These are phyloP conservation scores for Westerdykella sp. DNA, from an alignment of 2,329 filamentous ascomycete genomes.

Conservation along the genomic window DNA sequence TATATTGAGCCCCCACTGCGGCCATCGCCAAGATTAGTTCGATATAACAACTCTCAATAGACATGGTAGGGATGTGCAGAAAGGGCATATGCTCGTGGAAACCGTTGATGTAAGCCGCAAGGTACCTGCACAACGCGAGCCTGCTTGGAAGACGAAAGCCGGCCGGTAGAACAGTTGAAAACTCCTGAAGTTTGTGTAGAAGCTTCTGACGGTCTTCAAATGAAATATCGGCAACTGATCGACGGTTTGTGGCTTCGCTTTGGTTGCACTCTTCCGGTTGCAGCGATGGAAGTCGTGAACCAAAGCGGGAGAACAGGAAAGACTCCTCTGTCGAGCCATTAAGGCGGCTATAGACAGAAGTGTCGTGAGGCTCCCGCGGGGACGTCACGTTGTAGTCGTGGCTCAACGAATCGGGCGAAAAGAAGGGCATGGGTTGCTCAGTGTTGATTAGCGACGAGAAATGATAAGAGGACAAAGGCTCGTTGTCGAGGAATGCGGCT, in stretches of 20 bases:
- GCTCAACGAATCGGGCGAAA: slow-evolving; percentile 35
- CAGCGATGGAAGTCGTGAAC: slow-evolving; percentile 36
- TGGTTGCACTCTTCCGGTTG: slow-evolving; percentile 32
- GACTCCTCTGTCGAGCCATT: slow-evolving; percentile 16
- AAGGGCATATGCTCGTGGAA: slow-evolving; percentile 58
- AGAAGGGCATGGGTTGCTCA: slow-evolving; percentile 40
- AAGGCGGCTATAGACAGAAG: no score
- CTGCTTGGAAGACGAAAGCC: slow-evolving; percentile 65
- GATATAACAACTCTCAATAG: slow-evolving; percentile 57
- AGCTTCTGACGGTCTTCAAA: slow-evolving; percentile 39
- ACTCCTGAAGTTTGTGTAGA: slow-evolving; percentile 55
- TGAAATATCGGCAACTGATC: slow-evolving; percentile 32
- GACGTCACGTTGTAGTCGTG: slow-evolving; percentile 24
- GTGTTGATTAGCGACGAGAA: slow-evolving; percentile 36
- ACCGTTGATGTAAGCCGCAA: slow-evolving; percentile 64
- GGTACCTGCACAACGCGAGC: slow-evolving; percentile 60
- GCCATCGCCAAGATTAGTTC: slow-evolving; percentile 63
- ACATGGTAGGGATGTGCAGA: slow-evolving; percentile 61
- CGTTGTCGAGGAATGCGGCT: slow-evolving; percentile 36
- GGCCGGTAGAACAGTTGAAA: slow-evolving; percentile 53
- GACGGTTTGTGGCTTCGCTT: slow-evolving; percentile 7
- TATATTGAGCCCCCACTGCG: slow-evolving; percentile 62
- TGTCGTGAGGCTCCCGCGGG: slow-evolving; percentile 7
- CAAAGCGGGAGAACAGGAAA: slow-evolving; percentile 34
- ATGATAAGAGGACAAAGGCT: slow-evolving; percentile 35